Conservation (phyloP, 2,329 filamentous ascomycete genomes). For the Cercospora beticola region DNA sequence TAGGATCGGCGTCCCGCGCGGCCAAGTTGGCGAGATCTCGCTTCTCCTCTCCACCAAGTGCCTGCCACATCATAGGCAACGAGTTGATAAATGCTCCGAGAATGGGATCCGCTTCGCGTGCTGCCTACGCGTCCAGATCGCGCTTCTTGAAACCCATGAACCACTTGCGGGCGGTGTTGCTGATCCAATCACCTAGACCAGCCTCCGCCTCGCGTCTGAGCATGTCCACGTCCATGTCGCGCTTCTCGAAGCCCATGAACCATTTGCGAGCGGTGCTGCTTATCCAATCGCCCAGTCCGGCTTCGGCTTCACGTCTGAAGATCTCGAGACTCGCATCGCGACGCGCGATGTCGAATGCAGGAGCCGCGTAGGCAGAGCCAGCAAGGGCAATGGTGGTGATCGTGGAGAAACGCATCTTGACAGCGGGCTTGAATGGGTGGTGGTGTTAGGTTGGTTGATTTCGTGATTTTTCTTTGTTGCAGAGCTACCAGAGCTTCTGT, state of each 20-base stretch:
- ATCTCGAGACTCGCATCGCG: background rate
- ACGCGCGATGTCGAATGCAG: background rate
- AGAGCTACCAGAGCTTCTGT: slow-evolving; percentile 3
- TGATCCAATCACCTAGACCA: background rate
- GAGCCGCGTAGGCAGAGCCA: background rate
- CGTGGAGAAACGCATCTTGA: slow-evolving; percentile 1
- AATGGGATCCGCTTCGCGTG: background rate
- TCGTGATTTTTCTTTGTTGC: background rate
- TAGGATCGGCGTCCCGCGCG: background rate
- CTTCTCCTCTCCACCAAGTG: background rate
- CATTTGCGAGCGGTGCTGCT: background rate
- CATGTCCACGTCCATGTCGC: background rate
- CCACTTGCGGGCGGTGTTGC: background rate
- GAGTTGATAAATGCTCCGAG: background rate
- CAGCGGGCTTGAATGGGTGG: background rate
- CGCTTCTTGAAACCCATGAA: background rate
- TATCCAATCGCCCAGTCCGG: background rate
- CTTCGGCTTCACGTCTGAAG: background rate
- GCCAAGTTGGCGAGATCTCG: background rate
- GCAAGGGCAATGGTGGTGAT: background rate
- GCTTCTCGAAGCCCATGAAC: background rate
- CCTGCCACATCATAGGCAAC: background rate
- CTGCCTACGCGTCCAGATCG: background rate
- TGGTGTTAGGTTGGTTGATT: background rate
- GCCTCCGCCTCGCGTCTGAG: background rate